These are phyloP conservation scores for Pseudocercospora fuligena DNA, from an alignment of 2,329 filamentous ascomycete species.

Conservation along the genomic window DNA sequence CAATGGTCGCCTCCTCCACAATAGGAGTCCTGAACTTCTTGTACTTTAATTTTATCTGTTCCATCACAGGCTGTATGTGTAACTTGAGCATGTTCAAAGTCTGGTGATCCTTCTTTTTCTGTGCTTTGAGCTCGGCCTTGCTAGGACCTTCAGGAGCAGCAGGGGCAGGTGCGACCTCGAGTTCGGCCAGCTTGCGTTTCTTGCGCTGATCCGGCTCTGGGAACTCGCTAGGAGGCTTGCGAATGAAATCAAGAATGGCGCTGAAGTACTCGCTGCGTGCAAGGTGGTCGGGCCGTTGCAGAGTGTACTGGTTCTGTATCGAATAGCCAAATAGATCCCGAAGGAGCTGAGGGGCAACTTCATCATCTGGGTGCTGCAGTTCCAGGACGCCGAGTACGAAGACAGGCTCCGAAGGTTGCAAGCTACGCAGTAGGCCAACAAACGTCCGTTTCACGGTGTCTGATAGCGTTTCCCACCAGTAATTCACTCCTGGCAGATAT, in stretches of 20 bases:
- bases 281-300: conserved; percentile 66
- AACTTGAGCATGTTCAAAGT: conserved; percentile 87
- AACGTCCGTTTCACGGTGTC: conserved; percentile 75
- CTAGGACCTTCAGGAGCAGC: conserved; percentile 63
- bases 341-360: conserved; percentile 65
- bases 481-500: conserved; percentile 86
- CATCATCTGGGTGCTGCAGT: conserved; percentile 52
- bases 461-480: conserved; percentile 79
- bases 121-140: conserved; percentile 78
- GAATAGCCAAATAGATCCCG: conserved; percentile 86
- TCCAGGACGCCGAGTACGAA: conserved; percentile 87
- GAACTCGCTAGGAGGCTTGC: conserved; percentile 80
- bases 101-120: conserved; percentile 81
- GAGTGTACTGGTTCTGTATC: conserved; percentile 72
- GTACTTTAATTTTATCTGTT: conserved; percentile 90
- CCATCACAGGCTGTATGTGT: conserved; percentile 91
- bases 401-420: conserved; percentile 89
- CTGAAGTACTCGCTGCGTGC: conserved; percentile 80
- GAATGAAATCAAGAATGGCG: conserved; percentile 74
- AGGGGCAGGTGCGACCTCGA: conserved; percentile 71
- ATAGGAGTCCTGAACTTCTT: conserved; percentile 83
- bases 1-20: conserved; percentile 73
- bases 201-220: conserved; percentile 86
- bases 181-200: conserved; percentile 77
- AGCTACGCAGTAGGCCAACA: conserved; percentile 75